These are phyloP conservation scores for Suillus alpinus DNA, from an alignment of 768 basidiomycete genomes.

Conservation along the genomic window DNA sequence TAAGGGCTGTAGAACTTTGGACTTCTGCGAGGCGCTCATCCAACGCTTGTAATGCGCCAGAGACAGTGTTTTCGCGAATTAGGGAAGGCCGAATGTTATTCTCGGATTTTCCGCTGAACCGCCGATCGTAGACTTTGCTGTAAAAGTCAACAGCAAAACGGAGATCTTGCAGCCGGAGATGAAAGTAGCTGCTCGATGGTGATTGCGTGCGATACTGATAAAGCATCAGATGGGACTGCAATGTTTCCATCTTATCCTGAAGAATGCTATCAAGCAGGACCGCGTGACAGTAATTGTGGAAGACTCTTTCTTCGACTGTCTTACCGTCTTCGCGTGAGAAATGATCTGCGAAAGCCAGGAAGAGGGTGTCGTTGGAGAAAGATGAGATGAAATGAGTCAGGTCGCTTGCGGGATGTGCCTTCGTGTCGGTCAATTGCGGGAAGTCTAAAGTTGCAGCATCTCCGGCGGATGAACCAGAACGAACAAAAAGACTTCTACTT, in stretches of 20 bases:
- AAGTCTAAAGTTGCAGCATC: conserved; percentile 86
- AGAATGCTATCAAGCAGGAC: conserved; percentile 82
- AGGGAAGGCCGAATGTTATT: conserved; percentile 65
- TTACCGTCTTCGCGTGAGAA: conserved; percentile 63
- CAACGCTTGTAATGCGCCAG: conserved; percentile 60
- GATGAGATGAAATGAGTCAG: conserved; percentile 84
- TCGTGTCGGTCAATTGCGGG: conserved; percentile 67
- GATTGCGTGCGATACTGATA: conserved; percentile 66
- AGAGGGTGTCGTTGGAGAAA: conserved; percentile 77
- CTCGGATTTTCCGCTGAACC: conserved; percentile 71
- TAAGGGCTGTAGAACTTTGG: conserved; percentile 18
- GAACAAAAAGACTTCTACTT: conserved; percentile 86
- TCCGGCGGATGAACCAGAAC: conserved; percentile 80
- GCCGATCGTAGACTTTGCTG: conserved; percentile 66
- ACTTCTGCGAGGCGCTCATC: conserved; percentile 55
- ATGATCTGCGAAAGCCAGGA: conserved; percentile 79
- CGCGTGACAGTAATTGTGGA: conserved; percentile 74
- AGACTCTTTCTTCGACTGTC: conserved; percentile 55
- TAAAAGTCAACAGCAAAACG: conserved; percentile 78
- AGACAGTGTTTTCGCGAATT: conserved; percentile 69
- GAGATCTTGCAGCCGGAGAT: conserved; percentile 69
- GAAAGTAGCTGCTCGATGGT: conserved; percentile 57
- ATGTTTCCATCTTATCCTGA: conserved; percentile 82
- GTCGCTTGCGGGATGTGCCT: conserved; percentile 67
- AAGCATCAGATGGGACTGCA: conserved; percentile 72